Evolutionary conservation across 495 filamentous ascomycete genomes (phyloP).

Genomic region (Aspergillus cristatus): DNA sequence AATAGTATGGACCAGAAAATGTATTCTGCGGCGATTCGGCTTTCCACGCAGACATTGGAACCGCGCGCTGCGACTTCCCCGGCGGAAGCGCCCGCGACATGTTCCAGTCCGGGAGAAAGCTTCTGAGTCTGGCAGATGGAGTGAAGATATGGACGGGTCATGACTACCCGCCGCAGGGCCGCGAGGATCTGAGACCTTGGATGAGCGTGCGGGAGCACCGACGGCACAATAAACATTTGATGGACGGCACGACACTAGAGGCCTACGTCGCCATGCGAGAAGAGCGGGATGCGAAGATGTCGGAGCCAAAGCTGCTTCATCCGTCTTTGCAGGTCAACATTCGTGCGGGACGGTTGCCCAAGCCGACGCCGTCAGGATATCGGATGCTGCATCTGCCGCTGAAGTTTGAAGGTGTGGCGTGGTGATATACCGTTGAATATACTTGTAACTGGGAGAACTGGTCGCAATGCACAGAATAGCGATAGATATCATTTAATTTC

Average conservation of each 20-base stretch:
- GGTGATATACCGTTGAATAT: too few species aligned
- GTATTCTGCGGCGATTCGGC: slow-evolving; percentile 47
- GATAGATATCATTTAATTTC: too few species aligned
- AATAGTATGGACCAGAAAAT: slow-evolving; percentile 20
- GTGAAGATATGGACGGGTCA: slow-evolving; percentile 32
- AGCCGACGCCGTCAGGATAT: slow-evolving; percentile 12
- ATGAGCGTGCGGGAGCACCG: slow-evolving; percentile 39
- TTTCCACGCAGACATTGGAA: slow-evolving; percentile 46
- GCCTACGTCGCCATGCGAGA: slow-evolving; percentile 37
- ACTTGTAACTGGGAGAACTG: too few species aligned
- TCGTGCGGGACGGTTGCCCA: slow-evolving; percentile 9
- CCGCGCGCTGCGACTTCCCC: slow-evolving; percentile 47
- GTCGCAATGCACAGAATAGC: too few species aligned
- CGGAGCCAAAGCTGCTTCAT: slow-evolving; percentile 38
- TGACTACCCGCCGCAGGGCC: slow-evolving; percentile 30
- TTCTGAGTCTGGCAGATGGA: slow-evolving; percentile 34
- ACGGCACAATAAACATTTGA: slow-evolving; percentile 40
- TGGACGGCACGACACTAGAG: slow-evolving; percentile 24
- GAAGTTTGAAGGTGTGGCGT: slow-evolving; percentile 8
- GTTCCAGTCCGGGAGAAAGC: slow-evolving; percentile 30
- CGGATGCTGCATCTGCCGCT: slow-evolving; percentile 30
- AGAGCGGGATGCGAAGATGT: slow-evolving; percentile 30
- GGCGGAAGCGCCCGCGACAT: slow-evolving; percentile 33
- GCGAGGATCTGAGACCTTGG: slow-evolving; percentile 20
- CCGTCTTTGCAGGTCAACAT: slow-evolving; percentile 47